These are phyloP conservation scores for Xerocomellus dryophilus DNA, from an alignment of 768 basidiomycete species.

Conservation along the genomic window DNA sequence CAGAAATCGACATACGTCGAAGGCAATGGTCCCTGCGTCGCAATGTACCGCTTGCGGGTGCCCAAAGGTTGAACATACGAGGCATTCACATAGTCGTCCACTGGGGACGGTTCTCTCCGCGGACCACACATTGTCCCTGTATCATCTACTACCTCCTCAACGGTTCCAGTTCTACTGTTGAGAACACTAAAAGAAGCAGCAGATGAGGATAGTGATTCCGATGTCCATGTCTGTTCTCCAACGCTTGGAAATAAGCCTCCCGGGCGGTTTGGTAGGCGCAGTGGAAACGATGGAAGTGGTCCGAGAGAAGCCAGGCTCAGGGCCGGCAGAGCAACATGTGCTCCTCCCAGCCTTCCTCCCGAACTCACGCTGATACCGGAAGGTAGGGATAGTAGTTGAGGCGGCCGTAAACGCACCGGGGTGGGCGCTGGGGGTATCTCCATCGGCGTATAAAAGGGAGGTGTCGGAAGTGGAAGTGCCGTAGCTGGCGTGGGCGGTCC, in stretches of 20 bases:
- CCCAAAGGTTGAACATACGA: slow-evolving; percentile 87
- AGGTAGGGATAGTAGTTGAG: slow-evolving; percentile 4
- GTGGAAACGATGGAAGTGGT: slow-evolving; percentile 11
- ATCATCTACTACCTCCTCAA: neutral
- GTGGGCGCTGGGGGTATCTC: slow-evolving; percentile 13
- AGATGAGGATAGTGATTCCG: slow-evolving; percentile 1
- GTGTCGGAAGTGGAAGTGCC: slow-evolving; percentile 17
- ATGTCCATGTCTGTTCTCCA: slow-evolving; percentile 8
- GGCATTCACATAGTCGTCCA: slow-evolving; percentile 93
- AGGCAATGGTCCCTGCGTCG: slow-evolving; percentile 91
- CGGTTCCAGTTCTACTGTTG: neutral
- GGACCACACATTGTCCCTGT: slow-evolving; percentile 1
- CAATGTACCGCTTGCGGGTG: slow-evolving; percentile 83
- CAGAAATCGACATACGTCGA: slow-evolving; percentile 92
- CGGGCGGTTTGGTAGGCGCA: slow-evolving; percentile 19
- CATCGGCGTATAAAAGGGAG: slow-evolving; percentile 31
- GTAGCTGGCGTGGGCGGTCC: slow-evolving; percentile 23
- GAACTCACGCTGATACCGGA: neutral
- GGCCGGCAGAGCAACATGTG: slow-evolving; percentile 1
- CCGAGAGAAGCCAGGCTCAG: slow-evolving; percentile 3
- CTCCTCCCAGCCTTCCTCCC: slow-evolving; percentile 5
- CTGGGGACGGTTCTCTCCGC: slow-evolving; percentile 37
- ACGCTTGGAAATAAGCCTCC: slow-evolving; percentile 16
- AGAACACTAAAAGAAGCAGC: neutral
- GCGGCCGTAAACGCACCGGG: slow-evolving; percentile 13